A percentile compares a stretch with the other conserved stretches of the same genome.
phyloP scores from a whole-genome alignment of 2,329 filamentous ascomycete genomes.

The Acephala macrosclerotiorum region DNA sequence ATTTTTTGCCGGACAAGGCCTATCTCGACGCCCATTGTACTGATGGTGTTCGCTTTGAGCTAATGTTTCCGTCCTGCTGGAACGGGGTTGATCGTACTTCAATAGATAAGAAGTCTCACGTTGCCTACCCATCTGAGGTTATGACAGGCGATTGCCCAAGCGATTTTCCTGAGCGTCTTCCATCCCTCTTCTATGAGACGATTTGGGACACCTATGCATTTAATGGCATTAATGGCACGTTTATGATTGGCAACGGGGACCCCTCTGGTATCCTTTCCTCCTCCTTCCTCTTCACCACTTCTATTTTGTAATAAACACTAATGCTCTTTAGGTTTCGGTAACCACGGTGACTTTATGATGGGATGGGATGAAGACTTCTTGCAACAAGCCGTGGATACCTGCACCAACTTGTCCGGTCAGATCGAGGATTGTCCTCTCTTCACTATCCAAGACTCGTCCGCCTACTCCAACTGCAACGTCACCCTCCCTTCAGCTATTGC shows the following conservation, averaged over 20 bases:
- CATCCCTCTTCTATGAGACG: slow-evolving; percentile 83
- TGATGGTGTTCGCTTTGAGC: slow-evolving; percentile 82
- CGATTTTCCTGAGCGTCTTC: slow-evolving; percentile 71
- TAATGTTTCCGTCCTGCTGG: slow-evolving; percentile 93
- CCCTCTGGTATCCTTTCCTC: slow-evolving; percentile 62
- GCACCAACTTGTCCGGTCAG: slow-evolving; percentile 73
- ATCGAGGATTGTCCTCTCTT: slow-evolving; percentile 82
- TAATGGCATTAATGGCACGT: slow-evolving; percentile 67
- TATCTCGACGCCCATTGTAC: slow-evolving; percentile 82
- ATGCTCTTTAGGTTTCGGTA: slow-evolving; percentile 66
- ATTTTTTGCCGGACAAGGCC: slow-evolving; percentile 79
- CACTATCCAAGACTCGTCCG: slow-evolving; percentile 65
- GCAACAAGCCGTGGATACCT: slow-evolving; percentile 74
- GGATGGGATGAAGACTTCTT: slow-evolving; percentile 78
- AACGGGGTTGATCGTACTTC: slow-evolving; percentile 71
- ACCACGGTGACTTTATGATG: slow-evolving; percentile 82
- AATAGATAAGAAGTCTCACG: slow-evolving; percentile 65
- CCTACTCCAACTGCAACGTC: slow-evolving; percentile 67
- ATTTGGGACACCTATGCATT: slow-evolving; percentile 81
- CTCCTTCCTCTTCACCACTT: background rate
- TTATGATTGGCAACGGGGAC: slow-evolving; percentile 82
- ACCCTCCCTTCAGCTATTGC: slow-evolving; percentile 62
- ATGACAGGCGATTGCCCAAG: slow-evolving; percentile 79
- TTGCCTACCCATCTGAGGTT: slow-evolving; percentile 80
- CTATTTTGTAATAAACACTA: slow-evolving; percentile 8